Evolutionary conservation across 495 filamentous ascomycete genomes (phyloP), one percentile per base, ranked within the genome.

Genomic region (Acidomyces sp.): DNA sequence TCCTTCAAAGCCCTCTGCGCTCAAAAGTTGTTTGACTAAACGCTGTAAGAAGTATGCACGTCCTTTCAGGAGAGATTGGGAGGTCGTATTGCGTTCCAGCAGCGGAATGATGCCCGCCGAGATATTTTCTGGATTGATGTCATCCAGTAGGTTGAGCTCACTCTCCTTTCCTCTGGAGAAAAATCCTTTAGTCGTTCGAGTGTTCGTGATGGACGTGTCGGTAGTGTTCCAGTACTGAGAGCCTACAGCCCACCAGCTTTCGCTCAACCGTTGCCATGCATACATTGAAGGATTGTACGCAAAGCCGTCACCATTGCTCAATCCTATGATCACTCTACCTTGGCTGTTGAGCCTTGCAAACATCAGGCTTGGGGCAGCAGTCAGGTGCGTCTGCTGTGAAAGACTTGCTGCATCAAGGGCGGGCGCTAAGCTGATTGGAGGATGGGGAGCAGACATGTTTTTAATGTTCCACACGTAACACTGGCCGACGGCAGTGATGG

Each of bases 141-240:
- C 63, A 23, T 66, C 62, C 13, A 35, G 23, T 1, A 39, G 21
- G 22, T 71, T 69, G 24, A 70, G 65, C 12, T 64, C 67, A 19
- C 7, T 18, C 24, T 72, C 69, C 23, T 71, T 66, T 10, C 63
- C 66, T 3, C 56, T 57, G 32, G 7, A 10, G 21, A 16, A 9
- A 4, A 18, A 13, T 6, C 11, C 12, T 5, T 18, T 19, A 10
- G 22, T 16, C 4, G 10, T 22, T n/a, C 23, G 13, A 19, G 35
- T 17, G 1, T 10, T 6, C 6, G 44, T 16, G 15, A 19, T 16
- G 7, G 43, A 46, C 1, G 31, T 41, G 34, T 62, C 87, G 25
- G 84, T 85, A n/a, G 81, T 83, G 60, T 93, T 93, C 90, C 92
- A 96, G 58, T 96, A 96, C 58, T 96, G 90, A 55, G 81, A 88